These are phyloP conservation scores for Claviceps africana DNA, from an alignment of 2,329 filamentous ascomycete genomes.

Conservation along the genomic window DNA sequence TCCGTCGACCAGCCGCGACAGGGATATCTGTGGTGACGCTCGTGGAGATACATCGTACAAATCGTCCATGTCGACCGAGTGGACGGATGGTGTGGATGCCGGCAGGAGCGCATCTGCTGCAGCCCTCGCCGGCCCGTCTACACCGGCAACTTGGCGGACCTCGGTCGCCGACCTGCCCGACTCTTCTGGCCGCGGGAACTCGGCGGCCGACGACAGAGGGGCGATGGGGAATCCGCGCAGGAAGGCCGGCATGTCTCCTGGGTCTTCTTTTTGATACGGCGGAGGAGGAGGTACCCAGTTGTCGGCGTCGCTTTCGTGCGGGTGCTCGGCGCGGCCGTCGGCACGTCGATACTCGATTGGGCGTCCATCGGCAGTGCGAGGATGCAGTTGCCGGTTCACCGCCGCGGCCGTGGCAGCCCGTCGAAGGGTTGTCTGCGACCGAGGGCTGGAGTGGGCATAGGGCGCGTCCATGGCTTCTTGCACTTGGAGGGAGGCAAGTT, in stretches of 20 bases:
- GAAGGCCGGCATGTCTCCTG: slow-evolving; percentile 41
- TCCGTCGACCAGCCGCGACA: slow-evolving; percentile 1
- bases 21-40: slow-evolving; percentile 20
- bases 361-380: slow-evolving; percentile 37
- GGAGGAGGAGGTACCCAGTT: slow-evolving; percentile 81
- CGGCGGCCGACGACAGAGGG: slow-evolving; percentile 16
- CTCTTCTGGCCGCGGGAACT: slow-evolving; percentile 11
- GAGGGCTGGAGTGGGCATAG: slow-evolving; percentile 58
- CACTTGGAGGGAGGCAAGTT: slow-evolving; percentile 36
- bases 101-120: slow-evolving; percentile 15
- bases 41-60: slow-evolving; percentile 36
- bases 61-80: slow-evolving; percentile 15
- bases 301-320: slow-evolving; percentile 76
- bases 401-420: slow-evolving; percentile 66
- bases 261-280: slow-evolving; percentile 57
- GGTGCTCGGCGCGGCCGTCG: slow-evolving; percentile 56
- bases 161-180: background rate
- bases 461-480: slow-evolving; percentile 54
- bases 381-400: slow-evolving; percentile 53
- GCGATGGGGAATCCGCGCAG: slow-evolving; percentile 34
- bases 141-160: slow-evolving; percentile 20
- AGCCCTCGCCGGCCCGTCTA: slow-evolving; percentile 11
- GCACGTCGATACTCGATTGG: slow-evolving; percentile 51
- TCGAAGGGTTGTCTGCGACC: slow-evolving; percentile 54
- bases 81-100: slow-evolving; percentile 18